A percentile compares a stretch with the other conserved stretches of the same genome.
phyloP scores from a whole-genome alignment of 2,329 filamentous ascomycete species.

The Hymenotorrendiella dingleyae region DNA sequence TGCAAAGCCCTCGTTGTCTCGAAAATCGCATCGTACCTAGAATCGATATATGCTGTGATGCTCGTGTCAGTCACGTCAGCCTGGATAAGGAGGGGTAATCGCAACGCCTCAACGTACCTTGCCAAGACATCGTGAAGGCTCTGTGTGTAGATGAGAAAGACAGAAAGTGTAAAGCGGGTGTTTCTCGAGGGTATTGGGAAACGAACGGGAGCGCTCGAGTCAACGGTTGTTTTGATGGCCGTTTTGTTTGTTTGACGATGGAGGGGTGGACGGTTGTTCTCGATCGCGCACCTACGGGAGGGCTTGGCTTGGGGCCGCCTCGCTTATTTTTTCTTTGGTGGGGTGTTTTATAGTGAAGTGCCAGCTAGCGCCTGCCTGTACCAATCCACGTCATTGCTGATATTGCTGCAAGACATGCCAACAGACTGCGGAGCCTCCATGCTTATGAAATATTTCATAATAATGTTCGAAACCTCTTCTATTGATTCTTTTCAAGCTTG shows the following conservation, averaged over 20 bases:
- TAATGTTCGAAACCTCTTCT: no score
- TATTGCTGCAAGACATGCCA: no score
- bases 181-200: conserved; percentile 4
- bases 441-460: no score
- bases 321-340: conserved; percentile 1
- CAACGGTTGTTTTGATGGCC: conserved; percentile 12
- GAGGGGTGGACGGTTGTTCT: background rate
- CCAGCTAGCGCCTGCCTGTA: no score
- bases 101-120: conserved; percentile 48
- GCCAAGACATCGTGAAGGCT: conserved; percentile 60
- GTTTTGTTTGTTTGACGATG: conserved; percentile 3
- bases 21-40: conserved; percentile 47
- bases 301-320: no score
- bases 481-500: no score
- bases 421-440: no score
- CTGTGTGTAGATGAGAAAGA: conserved; percentile 9
- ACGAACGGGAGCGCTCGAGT: conserved; percentile 5
- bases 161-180: conserved; percentile 3
- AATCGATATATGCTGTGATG: conserved; percentile 52
- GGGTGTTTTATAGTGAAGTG: no score
- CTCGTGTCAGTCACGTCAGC: conserved; percentile 16
- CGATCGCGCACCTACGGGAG: conserved; percentile 1
- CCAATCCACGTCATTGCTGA: no score
- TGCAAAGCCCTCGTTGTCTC: background rate
- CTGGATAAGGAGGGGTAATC: conserved; percentile 25